phyloP scores from a whole-genome alignment of 148 eudicot species.

The Tetragonia tetragonoides region DNA sequence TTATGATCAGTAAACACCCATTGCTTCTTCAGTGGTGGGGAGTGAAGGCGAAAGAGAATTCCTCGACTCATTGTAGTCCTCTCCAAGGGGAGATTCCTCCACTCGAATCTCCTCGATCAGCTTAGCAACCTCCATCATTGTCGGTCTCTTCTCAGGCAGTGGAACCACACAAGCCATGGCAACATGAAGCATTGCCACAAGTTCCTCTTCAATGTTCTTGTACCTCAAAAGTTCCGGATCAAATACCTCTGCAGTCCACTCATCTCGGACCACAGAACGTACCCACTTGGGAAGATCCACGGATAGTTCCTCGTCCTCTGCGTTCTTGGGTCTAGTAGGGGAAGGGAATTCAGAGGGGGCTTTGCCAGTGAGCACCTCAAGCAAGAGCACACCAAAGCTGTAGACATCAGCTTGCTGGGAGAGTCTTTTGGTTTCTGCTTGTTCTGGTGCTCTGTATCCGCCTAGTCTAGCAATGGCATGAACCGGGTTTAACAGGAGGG shows the following conservation, averaged over 20 bases:
- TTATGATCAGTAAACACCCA: conserved; percentile 30
- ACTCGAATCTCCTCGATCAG: conserved; percentile 90
- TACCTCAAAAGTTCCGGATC: conserved; percentile 88
- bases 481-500: conserved; percentile 70
- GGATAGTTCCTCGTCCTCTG: conserved; percentile 34
- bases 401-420: conserved; percentile 90
- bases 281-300: conserved; percentile 83
- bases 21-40: conserved; percentile 70
- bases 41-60: conserved; percentile 76
- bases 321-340: conserved; percentile 34
- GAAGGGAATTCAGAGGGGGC: conserved; percentile 56
- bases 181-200: conserved; percentile 84
- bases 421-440: conserved; percentile 52
- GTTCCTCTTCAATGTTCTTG: conserved; percentile 92
- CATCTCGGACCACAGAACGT: conserved; percentile 78
- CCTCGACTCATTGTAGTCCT: conserved; percentile 87
- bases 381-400: conserved; percentile 72
- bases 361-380: conserved; percentile 79
- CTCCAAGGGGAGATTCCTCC: conserved; percentile 85
- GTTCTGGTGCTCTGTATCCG: conserved; percentile 86
- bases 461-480: conserved; percentile 80
- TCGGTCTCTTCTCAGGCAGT: conserved; percentile 83
- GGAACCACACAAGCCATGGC: conserved; percentile 79
- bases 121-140: conserved; percentile 68
- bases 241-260: conserved; percentile 96